A percentile compares a stretch with the other conserved stretches of the same genome.
Conservation (phyloP, 768 basidiomycete species). For the Thelephora aurantiotincta region DNA sequence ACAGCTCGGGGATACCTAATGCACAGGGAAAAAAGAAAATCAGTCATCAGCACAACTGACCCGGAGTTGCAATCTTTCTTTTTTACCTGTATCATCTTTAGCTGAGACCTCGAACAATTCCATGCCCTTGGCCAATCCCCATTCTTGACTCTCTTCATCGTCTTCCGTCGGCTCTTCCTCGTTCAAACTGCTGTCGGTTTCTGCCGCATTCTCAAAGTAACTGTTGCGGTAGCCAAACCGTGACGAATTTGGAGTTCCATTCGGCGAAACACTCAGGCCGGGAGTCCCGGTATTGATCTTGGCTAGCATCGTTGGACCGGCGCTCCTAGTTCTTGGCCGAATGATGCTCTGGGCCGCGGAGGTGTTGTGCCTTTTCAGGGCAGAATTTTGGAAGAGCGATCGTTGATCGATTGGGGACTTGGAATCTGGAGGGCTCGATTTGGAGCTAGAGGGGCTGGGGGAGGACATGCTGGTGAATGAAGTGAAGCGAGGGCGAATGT, state of each 20-base stretch:
- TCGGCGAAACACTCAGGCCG: slow-evolving; percentile 8
- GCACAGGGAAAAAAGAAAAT: neutral
- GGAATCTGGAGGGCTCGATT: slow-evolving; percentile 32
- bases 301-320: slow-evolving; percentile 20
- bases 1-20: slow-evolving; percentile 67
- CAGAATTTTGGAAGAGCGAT: slow-evolving; percentile 36
- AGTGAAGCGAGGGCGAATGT: slow-evolving; percentile 67
- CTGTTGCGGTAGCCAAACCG: slow-evolving; percentile 36
- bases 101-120: slow-evolving; percentile 86
- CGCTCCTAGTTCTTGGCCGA: slow-evolving; percentile 30
- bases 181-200: slow-evolving; percentile 48
- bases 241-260: slow-evolving; percentile 16
- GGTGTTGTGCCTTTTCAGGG: slow-evolving; percentile 20
- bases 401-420: slow-evolving; percentile 47
- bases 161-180: slow-evolving; percentile 32
- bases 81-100: slow-evolving; percentile 70
- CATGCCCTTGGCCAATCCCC: slow-evolving; percentile 74
- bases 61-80: neutral
- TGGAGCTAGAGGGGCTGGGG: slow-evolving; percentile 32
- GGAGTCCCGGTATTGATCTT: slow-evolving; percentile 8
- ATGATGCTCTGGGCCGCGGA: slow-evolving; percentile 11
- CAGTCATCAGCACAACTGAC: slow-evolving; percentile 3
- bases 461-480: slow-evolving; percentile 58
- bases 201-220: slow-evolving; percentile 41
- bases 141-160: slow-evolving; percentile 45